Conservation (phyloP, 169 alveolate species). For the Plasmodium yoelii region DNA sequence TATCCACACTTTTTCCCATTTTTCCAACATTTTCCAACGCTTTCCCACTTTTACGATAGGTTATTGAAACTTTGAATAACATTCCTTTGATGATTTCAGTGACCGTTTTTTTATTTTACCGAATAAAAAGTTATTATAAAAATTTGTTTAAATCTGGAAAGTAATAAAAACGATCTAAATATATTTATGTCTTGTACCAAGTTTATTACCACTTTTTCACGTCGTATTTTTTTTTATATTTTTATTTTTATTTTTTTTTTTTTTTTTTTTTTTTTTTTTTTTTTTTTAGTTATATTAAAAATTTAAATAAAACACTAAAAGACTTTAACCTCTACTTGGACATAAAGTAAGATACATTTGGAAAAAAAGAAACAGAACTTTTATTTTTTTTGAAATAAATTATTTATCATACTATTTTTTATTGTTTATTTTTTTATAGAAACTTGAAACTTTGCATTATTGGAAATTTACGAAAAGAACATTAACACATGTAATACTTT, state of each 20-base stretch:
- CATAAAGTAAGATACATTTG: constrained; percentile 7
- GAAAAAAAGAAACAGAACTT: too few species aligned
- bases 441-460: constrained; percentile 54
- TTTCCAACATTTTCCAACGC: too few species aligned
- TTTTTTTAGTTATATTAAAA: constrained; percentile 37
- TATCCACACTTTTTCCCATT: neutral
- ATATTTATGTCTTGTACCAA: neutral
- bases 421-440: neutral
- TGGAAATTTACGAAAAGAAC: constrained; percentile 36
- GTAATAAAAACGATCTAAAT: neutral
- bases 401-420: neutral
- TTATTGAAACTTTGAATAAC: constrained; percentile 38
- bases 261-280: constrained; percentile 11
- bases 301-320: constrained; percentile 63
- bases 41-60: too few species aligned
- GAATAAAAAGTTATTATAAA: constrained; percentile 36
- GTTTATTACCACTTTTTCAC: neutral
- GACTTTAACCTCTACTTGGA: constrained; percentile 54
- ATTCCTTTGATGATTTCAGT: constrained; percentile 30
- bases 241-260: constrained; percentile 10
- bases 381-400: too few species aligned
- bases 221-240: constrained; percentile 2
- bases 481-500: neutral
- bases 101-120: constrained; percentile 13
- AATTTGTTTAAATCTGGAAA: constrained; percentile 28